Evolutionary conservation across 176 grass and related monocot genomes (phyloP).

Genomic region (Phoenix roebelenii): DNA sequence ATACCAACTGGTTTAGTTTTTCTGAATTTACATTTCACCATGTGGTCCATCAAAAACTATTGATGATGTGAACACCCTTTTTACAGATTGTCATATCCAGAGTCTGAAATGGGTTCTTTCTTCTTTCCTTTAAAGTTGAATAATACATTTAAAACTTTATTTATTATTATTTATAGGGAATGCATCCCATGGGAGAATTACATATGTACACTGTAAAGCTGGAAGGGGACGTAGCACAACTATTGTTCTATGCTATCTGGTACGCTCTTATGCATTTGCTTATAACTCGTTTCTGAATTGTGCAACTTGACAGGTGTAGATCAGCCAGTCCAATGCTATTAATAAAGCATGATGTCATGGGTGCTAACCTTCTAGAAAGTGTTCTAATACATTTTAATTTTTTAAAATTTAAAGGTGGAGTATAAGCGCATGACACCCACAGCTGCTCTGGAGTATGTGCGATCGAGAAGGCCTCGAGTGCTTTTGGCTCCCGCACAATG

Average conservation of each 20-base stretch:
- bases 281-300: background rate
- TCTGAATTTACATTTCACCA: no score
- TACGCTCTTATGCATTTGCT: constrained; percentile 17
- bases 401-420: constrained; percentile 46
- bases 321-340: no score
- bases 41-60: no score
- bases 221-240: constrained; percentile 96
- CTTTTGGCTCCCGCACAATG: constrained; percentile 79
- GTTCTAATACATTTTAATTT: background rate
- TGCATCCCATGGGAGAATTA: constrained; percentile 40
- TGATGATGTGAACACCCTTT: no score
- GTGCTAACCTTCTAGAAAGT: no score
- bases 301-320: no score
- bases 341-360: no score
- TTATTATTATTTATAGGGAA: constrained; percentile 41
- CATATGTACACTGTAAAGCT: constrained; percentile 99
- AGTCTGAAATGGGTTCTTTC: no score
- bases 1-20: no score
- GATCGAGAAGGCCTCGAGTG: constrained; percentile 78
- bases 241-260: constrained; percentile 98
- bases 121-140: no score
- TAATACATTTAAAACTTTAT: background rate
- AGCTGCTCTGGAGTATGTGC: constrained; percentile 73
- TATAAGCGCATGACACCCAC: constrained; percentile 75
- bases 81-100: no score